A percentile compares a stretch with the other conserved stretches of the same genome.
Evolutionary conservation across 306 rosid species (phyloP).

Genomic region (Gastrolobium villosum): DNA sequence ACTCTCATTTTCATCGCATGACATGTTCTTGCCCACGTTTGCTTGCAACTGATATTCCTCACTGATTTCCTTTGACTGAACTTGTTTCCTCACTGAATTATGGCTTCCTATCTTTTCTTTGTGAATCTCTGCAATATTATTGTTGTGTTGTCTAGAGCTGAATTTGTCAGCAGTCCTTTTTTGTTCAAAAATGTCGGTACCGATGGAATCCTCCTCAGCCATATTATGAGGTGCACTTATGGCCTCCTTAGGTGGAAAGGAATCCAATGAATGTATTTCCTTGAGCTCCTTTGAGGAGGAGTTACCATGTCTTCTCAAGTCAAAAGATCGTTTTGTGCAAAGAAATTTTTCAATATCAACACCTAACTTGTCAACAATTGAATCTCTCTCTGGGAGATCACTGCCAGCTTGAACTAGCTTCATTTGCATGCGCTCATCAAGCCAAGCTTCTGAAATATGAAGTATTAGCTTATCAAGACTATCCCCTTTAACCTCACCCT

Average conservation of each 20-base stretch:
- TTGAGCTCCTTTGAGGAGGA: conserved; percentile 45
- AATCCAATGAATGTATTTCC: conserved; percentile 66
- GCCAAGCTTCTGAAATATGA: conserved; percentile 81
- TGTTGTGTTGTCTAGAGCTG: conserved; percentile 24
- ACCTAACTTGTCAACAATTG: conserved; percentile 66
- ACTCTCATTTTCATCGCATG: conserved; percentile 50
- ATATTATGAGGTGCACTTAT: conserved; percentile 61
- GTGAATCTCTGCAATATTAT: conserved; percentile 32
- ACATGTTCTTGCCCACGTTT: conserved; percentile 22
- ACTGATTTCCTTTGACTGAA: conserved; percentile 38
- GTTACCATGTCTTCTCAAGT: conserved; percentile 42
- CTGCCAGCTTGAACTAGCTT: conserved; percentile 51
- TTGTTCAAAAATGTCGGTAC: conserved; percentile 37
- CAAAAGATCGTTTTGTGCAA: conserved; percentile 56
- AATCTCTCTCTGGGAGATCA: conserved; percentile 48
- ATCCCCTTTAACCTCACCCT: conserved; percentile 49
- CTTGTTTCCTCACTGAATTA: conserved; percentile 44
- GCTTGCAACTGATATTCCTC: conserved; percentile 36
- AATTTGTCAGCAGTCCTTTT: conserved; percentile 34
- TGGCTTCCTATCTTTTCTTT: conserved; percentile 46
- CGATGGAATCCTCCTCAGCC: conserved; percentile 51
- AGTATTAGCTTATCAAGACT: conserved; percentile 58
- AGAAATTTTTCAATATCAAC: conserved; percentile 73
- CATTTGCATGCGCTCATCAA: conserved; percentile 74
- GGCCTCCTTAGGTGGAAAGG: conserved; percentile 60